These are phyloP conservation scores for Diaporthe ampelina DNA, from an alignment of 2,329 filamentous ascomycete species.

Conservation along the genomic window DNA sequence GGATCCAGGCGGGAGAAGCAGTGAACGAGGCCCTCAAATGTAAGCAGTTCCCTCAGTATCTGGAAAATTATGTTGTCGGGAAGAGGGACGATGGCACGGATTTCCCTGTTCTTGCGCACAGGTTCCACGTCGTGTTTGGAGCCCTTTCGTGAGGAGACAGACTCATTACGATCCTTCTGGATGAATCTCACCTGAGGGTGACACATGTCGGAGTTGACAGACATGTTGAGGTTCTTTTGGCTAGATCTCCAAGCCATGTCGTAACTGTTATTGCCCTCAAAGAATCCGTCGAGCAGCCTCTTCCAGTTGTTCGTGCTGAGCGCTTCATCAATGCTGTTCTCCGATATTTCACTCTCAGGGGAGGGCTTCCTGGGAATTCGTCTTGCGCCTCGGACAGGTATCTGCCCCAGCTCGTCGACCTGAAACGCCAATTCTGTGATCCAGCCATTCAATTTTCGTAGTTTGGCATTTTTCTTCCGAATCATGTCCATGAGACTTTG, in stretches of 20 bases:
- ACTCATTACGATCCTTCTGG: not conserved
- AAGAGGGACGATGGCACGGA: not conserved
- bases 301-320: not conserved
- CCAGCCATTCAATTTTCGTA: not conserved
- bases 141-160: not conserved
- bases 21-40: constrained; percentile 20
- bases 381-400: not conserved
- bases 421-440: not conserved
- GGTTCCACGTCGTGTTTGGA: not conserved
- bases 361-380: too few species aligned
- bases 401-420: not conserved
- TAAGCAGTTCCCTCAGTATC: constrained; percentile 24
- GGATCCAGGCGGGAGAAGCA: constrained; percentile 29
- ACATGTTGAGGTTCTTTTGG: constrained; percentile 30
- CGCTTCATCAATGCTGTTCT: not conserved
- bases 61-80: not conserved
- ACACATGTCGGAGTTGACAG: not conserved
- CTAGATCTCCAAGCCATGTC: constrained; percentile 10
- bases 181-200: constrained; percentile 30
- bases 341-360: too few species aligned
- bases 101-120: not conserved
- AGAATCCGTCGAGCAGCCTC: not conserved
- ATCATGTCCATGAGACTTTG: not conserved
- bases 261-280: not conserved
- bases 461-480: not conserved